Conservation (phyloP, 73 alveolate genomes). For the Tetrahymena malaccensis region DNA sequence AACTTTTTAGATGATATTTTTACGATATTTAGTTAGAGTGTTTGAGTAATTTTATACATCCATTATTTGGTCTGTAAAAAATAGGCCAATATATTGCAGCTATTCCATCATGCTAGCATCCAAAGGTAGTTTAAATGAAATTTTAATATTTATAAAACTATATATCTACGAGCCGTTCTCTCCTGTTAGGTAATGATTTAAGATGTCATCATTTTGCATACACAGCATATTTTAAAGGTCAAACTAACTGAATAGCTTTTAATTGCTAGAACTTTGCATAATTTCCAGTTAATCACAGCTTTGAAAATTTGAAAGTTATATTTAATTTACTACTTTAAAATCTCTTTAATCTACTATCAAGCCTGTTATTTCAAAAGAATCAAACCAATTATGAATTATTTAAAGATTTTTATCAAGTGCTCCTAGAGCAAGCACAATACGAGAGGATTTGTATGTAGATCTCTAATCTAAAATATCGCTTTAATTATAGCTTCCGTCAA, state of each 20-base stretch:
- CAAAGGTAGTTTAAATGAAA: not conserved
- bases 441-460: not conserved
- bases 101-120: not conserved
- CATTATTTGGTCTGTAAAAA: not conserved
- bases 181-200: not conserved
- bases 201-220: not conserved
- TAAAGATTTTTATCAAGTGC: not conserved
- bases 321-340: not conserved
- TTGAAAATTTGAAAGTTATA: not conserved
- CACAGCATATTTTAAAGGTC: not conserved
- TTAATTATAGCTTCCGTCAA: not conserved
- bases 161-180: not conserved
- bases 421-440: not conserved
- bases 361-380: not conserved
- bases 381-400: not conserved
- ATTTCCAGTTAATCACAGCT: not conserved
- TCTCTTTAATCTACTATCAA: not conserved
- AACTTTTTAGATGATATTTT: not conserved
- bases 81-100: not conserved
- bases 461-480: not conserved
- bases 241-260: not conserved
- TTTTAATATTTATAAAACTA: not conserved
- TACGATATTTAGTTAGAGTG: not conserved
- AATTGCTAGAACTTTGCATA: not conserved
- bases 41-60: not conserved